Evolutionary conservation across 345 rosid genomes (phyloP).

Genomic region (Murraya paniculata): DNA sequence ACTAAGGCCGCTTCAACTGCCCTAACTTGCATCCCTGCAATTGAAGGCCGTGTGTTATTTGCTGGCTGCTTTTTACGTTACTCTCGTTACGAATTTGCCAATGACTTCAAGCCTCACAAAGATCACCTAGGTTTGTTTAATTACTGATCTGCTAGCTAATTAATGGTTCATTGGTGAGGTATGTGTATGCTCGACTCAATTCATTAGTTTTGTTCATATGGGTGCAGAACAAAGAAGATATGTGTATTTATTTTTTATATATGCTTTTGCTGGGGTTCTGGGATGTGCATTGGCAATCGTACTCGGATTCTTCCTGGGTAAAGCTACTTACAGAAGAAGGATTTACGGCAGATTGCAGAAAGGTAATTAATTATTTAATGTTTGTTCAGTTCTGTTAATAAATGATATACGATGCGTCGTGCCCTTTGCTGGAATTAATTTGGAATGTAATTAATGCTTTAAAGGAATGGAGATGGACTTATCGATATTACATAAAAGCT

Average conservation of each 20-base stretch:
- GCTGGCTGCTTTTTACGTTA: slow-evolving; percentile 55
- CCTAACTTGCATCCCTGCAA: slow-evolving; percentile 36
- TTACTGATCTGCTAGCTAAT: not conserved
- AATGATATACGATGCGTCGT: not conserved
- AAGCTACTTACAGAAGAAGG: slow-evolving; percentile 16
- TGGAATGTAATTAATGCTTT: not conserved
- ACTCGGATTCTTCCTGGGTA: slow-evolving; percentile 26
- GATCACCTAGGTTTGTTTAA: not conserved
- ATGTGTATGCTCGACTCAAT: not conserved
- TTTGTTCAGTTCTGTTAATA: not conserved
- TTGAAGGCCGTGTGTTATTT: slow-evolving; percentile 43
- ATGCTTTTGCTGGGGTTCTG: not conserved
- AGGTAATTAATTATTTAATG: slow-evolving; percentile 7
- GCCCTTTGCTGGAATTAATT: not conserved
- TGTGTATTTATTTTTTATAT: not conserved
- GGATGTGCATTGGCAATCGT: slow-evolving; percentile 21
- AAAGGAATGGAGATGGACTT: slow-evolving; percentile 22
- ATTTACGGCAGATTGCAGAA: not conserved
- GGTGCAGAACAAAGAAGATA: not conserved
- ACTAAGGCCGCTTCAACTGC: slow-evolving; percentile 28
- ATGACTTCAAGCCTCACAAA: slow-evolving; percentile 4
- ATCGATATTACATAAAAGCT: slow-evolving; percentile 14
- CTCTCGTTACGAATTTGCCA: slow-evolving; percentile 33
- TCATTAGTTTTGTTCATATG: not conserved
- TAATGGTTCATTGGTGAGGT: not conserved